Percentiles rank a stretch among this genome's conserved stretches.
These are phyloP conservation scores for Botrytis elliptica DNA, from an alignment of 2,329 filamentous ascomycete species.

Conservation along the genomic window DNA sequence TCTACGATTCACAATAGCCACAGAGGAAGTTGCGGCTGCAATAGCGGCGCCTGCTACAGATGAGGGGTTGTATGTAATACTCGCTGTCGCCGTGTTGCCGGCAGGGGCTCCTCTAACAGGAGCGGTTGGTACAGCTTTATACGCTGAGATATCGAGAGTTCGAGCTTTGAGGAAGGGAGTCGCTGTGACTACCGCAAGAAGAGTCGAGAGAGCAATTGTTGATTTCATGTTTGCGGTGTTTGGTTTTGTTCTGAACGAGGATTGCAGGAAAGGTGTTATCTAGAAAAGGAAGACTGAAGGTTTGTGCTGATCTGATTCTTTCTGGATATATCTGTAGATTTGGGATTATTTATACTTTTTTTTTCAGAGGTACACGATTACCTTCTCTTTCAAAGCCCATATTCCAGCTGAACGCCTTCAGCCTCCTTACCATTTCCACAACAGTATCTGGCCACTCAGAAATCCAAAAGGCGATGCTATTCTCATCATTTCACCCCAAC, in stretches of 20 bases:
- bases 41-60: constrained; percentile 5
- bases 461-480: background rate
- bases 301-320: background rate
- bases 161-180: constrained; percentile 15
- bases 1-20: constrained; percentile 4
- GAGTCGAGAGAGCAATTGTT: background rate
- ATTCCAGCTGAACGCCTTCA: background rate
- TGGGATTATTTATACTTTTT: constrained; percentile 4
- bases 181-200: background rate
- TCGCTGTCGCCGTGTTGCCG: constrained; percentile 14
- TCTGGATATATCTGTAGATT: background rate
- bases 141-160: constrained; percentile 17
- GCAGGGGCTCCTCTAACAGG: constrained; percentile 12
- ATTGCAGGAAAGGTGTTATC: background rate
- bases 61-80: constrained; percentile 7
- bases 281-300: background rate
- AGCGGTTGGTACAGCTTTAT: constrained; percentile 15
- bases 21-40: background rate
- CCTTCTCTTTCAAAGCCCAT: background rate
- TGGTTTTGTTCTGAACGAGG: background rate
- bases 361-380: background rate
- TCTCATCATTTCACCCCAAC: background rate
- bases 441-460: background rate
- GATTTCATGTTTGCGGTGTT: constrained; percentile 11
- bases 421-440: background rate